Percentiles rank a stretch among this genome's conserved stretches.
Evolutionary conservation across 345 rosid genomes (phyloP).

Genomic region (Rubroshorea leprosula): DNA sequence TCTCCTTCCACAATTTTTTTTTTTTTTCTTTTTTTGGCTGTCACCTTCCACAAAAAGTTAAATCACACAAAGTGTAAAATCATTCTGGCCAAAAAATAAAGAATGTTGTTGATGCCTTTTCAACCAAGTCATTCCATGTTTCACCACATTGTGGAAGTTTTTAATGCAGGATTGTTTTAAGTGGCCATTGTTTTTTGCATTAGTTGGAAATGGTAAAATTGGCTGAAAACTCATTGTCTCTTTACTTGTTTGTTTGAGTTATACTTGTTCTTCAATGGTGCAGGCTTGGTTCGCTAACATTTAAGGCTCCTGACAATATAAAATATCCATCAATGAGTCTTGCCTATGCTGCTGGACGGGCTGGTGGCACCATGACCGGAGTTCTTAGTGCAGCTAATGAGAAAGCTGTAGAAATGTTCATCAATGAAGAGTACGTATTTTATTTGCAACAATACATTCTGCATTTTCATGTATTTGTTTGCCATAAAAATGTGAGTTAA

Average conservation of each 20-base stretch:
- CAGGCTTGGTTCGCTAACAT: slow-evolving; percentile 89
- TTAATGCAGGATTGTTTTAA: too few species aligned
- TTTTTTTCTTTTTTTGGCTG: too few species aligned
- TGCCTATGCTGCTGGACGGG: slow-evolving; percentile 92
- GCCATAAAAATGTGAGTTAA: neutral
- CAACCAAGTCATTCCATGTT: too few species aligned
- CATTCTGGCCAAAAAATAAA: too few species aligned
- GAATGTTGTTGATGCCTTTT: too few species aligned
- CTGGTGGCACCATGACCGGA: slow-evolving; percentile 99
- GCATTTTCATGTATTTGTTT: neutral
- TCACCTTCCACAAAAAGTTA: too few species aligned
- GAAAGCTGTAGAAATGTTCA: slow-evolving; percentile 81
- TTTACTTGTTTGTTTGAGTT: neutral
- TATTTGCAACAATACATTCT: too few species aligned
- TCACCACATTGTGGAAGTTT: too few species aligned
- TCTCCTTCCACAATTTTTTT: too few species aligned
- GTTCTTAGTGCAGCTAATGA: slow-evolving; percentile 95
- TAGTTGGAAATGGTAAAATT: neutral
- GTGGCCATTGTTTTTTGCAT: neutral
- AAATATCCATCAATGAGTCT: slow-evolving; percentile 96
- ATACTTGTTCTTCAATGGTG: slow-evolving; percentile 11
- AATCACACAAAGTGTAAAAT: too few species aligned
- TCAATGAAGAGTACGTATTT: slow-evolving; percentile 61
- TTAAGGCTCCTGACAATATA: slow-evolving; percentile 77
- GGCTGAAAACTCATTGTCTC: neutral